These are phyloP conservation scores for Periconia sp. DNA, from an alignment of 2,329 filamentous ascomycete genomes.

Conservation along the genomic window DNA sequence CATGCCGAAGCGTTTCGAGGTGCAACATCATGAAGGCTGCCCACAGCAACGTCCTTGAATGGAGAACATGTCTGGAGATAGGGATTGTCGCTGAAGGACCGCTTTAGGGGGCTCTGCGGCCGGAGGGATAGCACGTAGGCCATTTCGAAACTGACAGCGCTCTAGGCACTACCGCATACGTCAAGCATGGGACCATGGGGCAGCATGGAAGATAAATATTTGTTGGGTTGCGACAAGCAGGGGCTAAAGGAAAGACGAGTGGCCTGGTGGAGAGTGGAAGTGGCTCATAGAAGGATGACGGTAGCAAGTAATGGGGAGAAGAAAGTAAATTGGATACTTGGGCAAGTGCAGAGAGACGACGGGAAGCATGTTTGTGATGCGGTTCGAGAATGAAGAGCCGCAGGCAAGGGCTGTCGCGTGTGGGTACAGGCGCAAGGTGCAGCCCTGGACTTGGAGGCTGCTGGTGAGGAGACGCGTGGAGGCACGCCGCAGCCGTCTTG, in stretches of 20 bases:
- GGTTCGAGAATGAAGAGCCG: conserved; percentile 8
- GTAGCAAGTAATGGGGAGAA: conserved; percentile 17
- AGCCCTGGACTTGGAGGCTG: not conserved
- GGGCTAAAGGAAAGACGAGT: conserved; percentile 35
- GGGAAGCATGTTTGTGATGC: conserved; percentile 1
- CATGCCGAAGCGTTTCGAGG: conserved; percentile 43
- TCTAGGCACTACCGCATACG: conserved; percentile 28
- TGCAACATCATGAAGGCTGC: conserved; percentile 33
- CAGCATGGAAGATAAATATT: conserved; percentile 48
- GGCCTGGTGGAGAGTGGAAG: conserved; percentile 16
- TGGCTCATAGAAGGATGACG: conserved; percentile 14
- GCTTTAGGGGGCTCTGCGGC: conserved; percentile 48
- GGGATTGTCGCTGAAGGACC: conserved; percentile 49
- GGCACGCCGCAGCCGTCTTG: not conserved
- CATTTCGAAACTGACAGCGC: conserved; percentile 32
- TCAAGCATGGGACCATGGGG: conserved; percentile 23
- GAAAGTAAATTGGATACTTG: conserved; percentile 12
- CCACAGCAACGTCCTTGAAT: conserved; percentile 27
- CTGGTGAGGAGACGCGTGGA: conserved; percentile 2
- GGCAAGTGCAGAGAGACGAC: conserved; percentile 30
- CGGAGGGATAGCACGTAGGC: conserved; percentile 48
- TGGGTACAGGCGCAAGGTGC: conserved; percentile 21
- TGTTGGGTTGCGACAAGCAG: conserved; percentile 33
- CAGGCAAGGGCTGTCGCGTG: conserved; percentile 26
- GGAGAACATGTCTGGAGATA: conserved; percentile 44